Conservation (phyloP, 768 basidiomycete species). For the Phaeotremella skinneri region DNA sequence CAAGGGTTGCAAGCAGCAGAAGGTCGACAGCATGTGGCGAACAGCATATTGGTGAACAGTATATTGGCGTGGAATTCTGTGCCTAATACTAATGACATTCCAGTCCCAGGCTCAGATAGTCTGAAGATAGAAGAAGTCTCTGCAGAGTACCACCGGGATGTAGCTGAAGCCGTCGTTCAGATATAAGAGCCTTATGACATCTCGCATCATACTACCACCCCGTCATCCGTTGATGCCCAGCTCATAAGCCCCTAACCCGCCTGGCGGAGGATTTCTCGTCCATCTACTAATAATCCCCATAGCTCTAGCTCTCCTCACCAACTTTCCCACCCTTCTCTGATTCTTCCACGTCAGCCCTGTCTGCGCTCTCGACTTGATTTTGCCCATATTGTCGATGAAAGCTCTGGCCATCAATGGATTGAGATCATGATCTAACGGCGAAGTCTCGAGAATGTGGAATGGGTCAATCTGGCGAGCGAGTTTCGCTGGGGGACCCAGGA, state of each 20-base stretch:
- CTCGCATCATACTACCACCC: neutral
- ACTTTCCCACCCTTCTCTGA: conserved; percentile 76
- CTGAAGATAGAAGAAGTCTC: too few relatives aligned
- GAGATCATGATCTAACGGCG: conserved; percentile 66
- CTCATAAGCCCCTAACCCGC: conserved; percentile 22
- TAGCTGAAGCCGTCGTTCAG: neutral
- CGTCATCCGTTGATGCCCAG: too few relatives aligned
- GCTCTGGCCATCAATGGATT: conserved; percentile 35
- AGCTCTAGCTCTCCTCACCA: conserved; percentile 81
- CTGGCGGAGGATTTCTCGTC: conserved; percentile 23
- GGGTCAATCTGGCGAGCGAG: conserved; percentile 63
- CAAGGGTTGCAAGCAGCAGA: too few relatives aligned
- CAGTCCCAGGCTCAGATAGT: too few relatives aligned
- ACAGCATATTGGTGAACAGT: too few relatives aligned
- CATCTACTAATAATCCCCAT: conserved; percentile 69
- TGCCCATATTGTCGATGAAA: conserved; percentile 52
- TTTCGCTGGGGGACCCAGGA: conserved; percentile 61
- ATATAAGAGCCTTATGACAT: neutral
- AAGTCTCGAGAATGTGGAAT: conserved; percentile 68
- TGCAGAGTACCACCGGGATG: too few relatives aligned
- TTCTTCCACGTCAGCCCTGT: conserved; percentile 74
- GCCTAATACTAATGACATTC: too few relatives aligned
- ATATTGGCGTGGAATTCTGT: too few relatives aligned
- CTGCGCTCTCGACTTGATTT: conserved; percentile 66
- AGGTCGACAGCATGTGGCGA: too few relatives aligned